Percentiles rank a stretch among this genome's conserved stretches.
These are phyloP conservation scores for Thuja plicata DNA, from an alignment of 83 land plant species.

Conservation along the genomic window DNA sequence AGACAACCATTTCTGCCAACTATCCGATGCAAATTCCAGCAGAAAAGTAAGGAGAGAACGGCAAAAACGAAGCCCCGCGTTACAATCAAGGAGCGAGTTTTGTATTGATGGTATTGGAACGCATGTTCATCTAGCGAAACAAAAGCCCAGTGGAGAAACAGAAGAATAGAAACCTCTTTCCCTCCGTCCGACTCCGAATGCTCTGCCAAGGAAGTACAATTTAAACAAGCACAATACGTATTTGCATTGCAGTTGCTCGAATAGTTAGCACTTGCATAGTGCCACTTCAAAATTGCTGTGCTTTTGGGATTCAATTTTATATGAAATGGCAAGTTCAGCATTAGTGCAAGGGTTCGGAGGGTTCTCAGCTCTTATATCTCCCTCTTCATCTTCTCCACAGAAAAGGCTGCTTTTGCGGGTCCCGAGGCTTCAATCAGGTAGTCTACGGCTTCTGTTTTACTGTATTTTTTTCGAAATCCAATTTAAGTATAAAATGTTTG, in stretches of 20 bases:
- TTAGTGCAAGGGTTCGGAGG: not conserved
- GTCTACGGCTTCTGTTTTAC: not conserved
- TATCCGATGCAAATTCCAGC: not conserved
- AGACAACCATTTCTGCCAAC: not conserved
- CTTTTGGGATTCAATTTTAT: not conserved
- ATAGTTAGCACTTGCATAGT: not conserved
- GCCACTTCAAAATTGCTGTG: not conserved
- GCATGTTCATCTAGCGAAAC: not conserved
- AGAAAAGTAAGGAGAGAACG: not conserved
- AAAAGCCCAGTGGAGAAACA: not conserved
- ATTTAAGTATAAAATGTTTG: not conserved
- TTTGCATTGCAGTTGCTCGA: not conserved
- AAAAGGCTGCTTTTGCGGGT: not conserved
- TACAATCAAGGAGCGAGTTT: not conserved
- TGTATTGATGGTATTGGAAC: not conserved
- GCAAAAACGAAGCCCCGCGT: not conserved
- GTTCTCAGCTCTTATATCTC: not conserved
- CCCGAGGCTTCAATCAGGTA: conserved; percentile 1
- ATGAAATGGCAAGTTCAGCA: conserved; percentile 1
- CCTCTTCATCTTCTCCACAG: not conserved
- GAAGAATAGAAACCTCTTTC: not conserved
- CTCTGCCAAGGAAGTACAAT: not conserved
- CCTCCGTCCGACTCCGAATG: not conserved
- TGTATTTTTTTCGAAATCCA: not conserved
- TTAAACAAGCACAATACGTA: not conserved